Conservation (phyloP, 371 early-diverging fungal species). For the Apophysomyces variabilis region DNA sequence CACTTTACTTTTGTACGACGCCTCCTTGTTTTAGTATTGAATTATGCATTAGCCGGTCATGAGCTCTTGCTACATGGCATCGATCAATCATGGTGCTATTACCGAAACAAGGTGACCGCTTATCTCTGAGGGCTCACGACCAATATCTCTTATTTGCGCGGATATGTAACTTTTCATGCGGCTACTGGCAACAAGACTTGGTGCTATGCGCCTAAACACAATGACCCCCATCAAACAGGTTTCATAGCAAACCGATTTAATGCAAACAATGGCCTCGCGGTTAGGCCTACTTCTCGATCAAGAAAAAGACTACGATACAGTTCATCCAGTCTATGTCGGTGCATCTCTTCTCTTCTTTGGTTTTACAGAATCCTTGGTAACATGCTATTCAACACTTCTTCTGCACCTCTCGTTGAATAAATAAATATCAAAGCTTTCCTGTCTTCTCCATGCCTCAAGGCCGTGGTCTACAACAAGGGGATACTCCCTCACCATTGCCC, state of each 20-base stretch:
- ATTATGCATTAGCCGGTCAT: too few relatives aligned
- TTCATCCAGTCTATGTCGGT: conserved; percentile 20
- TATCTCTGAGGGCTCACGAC: too few relatives aligned
- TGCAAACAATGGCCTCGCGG: conserved; percentile 19
- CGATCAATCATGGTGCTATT: too few relatives aligned
- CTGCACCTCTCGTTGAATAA: not conserved
- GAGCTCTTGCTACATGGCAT: too few relatives aligned
- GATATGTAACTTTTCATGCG: conserved; percentile 12
- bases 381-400: not conserved
- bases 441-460: conserved; percentile 8
- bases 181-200: conserved; percentile 14
- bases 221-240: conserved; percentile 22
- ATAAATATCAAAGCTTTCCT: conserved; percentile 1
- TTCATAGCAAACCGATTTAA: conserved; percentile 18
- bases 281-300: conserved; percentile 23
- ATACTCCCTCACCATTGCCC: conserved; percentile 22
- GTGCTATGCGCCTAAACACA: not conserved
- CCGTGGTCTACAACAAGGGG: conserved; percentile 9
- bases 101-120: conserved; percentile 10
- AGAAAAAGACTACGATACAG: conserved; percentile 19
- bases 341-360: not conserved
- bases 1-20: too few relatives aligned
- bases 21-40: too few relatives aligned
- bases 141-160: too few relatives aligned
- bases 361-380: not conserved